These are phyloP conservation scores for Ophiostoma triangulosporum DNA, from an alignment of 2,329 filamentous ascomycete genomes.

Conservation along the genomic window DNA sequence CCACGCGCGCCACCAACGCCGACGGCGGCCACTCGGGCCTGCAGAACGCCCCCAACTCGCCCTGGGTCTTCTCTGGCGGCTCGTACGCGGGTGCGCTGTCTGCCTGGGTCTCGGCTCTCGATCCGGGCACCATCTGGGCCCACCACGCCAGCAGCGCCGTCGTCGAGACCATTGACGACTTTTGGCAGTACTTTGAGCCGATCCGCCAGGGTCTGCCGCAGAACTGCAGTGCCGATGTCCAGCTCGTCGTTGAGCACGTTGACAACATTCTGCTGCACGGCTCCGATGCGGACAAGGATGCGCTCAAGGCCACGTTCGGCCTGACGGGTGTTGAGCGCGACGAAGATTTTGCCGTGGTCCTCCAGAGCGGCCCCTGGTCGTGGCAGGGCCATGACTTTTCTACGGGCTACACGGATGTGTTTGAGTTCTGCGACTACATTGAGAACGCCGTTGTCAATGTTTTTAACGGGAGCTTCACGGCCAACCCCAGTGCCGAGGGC, in stretches of 20 bases:
- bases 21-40: constrained; percentile 22
- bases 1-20: constrained; percentile 16
- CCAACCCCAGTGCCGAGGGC: constrained; percentile 30
- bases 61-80: constrained; percentile 42
- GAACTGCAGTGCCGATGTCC: constrained; percentile 42
- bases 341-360: constrained; percentile 31
- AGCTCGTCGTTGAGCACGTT: constrained; percentile 36
- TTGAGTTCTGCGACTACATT: constrained; percentile 34
- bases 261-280: constrained; percentile 31
- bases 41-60: constrained; percentile 34
- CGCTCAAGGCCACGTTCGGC: constrained; percentile 37
- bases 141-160: constrained; percentile 43
- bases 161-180: constrained; percentile 36
- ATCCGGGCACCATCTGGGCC: constrained; percentile 45
- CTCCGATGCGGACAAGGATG: constrained; percentile 25
- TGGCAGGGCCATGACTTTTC: constrained; percentile 43
- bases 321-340: constrained; percentile 30
- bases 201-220: constrained; percentile 38
- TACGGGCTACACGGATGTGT: constrained; percentile 33
- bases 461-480: constrained; percentile 26
- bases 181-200: constrained; percentile 43
- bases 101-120: constrained; percentile 36
- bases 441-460: constrained; percentile 27
- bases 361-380: constrained; percentile 41
- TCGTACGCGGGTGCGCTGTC: constrained; percentile 42